Evolutionary conservation across 352 stramenopile genomes (phyloP), one percentile per base, ranked within the genome.

Genomic region (Phytophthora tentaculata): DNA sequence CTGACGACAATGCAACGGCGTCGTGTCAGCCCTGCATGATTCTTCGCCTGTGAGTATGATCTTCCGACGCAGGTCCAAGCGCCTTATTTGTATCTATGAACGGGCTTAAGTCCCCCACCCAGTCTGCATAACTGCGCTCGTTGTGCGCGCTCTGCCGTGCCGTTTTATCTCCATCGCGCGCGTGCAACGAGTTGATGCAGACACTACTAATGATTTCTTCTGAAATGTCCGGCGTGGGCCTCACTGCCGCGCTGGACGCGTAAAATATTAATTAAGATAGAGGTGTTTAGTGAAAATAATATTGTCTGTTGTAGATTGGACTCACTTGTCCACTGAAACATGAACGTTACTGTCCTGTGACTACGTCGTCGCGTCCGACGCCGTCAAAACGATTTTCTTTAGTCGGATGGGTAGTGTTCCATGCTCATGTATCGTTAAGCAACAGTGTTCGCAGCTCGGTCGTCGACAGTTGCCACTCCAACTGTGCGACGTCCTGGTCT

Each of bases 401-500:
- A 32, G 8, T 32, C 29, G 29, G 10, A 3, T 37, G 10, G 9
- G 29, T 37, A 10, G 14, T 5, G 29, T 43, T 43, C 14, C 35
- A 2, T 43, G 13, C 13, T 43, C 44, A 28, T n/a, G 28, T 17
- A 37, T 59, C 43, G 19, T 61, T 37, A 22, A 83, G 51, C 19
- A 80, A 22, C 23, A 74, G 44, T 4, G 53, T 48, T 19, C 39
- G 67, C 2, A 89, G 67, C 58, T 90, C 52, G 1, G 63, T 35
- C 7, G 29, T 12, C 0, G 80, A 69, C 4, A 93, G 32, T 32
- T 41, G 41, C 12, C 56, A 73, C 52, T 90, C 74, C 2, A 92
- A 50, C 20, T 89, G 70, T 2, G 76, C 71, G 8, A 94, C 51
- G 43, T 93, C 85, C 19, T 71, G 56, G 17, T 81, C 73, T 43